Evolutionary conservation across 805 yeast genomes (phyloP), one percentile per base, ranked within the genome.

Genomic region (Spathaspora girioi): DNA sequence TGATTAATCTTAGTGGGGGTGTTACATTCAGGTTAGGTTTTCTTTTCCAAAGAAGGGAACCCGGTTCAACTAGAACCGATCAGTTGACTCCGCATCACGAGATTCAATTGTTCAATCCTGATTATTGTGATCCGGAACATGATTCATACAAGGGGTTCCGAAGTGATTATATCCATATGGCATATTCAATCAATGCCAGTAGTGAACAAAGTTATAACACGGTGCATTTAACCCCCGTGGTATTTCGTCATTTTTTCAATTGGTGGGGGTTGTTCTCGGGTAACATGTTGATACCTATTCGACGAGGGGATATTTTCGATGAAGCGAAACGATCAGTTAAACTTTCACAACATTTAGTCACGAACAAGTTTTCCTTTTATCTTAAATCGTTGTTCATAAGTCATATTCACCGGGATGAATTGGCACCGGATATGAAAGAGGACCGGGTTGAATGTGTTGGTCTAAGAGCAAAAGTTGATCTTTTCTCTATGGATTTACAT

Each of bases 241-340:
- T 84, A 0, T 75, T 93, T 57, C 63, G 70, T 7, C 87, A 83
- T 53, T 91, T 94, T 69, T 83, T 82, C 60, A 63, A 67, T 4
- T 94, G 98, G 98, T 92, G 97, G 96, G 68, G 70, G 32, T 78
- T 88, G 56, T 93, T 93, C 66, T 79, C 86, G n/a, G 86, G 93
- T 23, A 84, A 86, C 50, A 76, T 87, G 57, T 82, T 90, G 48
- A 72, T 92, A 18, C 97, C 98, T 0, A 79, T 90, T 14, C 78
- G 96, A 48, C 76, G 80, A 45, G 97, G 98, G 0, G 66, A 69
- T 1, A 62, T 94, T 20, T 93, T 89, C 71, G 83, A 82, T 0
- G 80, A 80, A 19, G 62, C 68, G 5, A 75, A 75, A 49, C 66
- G 77, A 29, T 71, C 82, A 8, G 82, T 81, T 51, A 91, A 89